Evolutionary conservation across 1,139 yeast genomes (phyloP).

Genomic region (Williopsis jadinii): DNA sequence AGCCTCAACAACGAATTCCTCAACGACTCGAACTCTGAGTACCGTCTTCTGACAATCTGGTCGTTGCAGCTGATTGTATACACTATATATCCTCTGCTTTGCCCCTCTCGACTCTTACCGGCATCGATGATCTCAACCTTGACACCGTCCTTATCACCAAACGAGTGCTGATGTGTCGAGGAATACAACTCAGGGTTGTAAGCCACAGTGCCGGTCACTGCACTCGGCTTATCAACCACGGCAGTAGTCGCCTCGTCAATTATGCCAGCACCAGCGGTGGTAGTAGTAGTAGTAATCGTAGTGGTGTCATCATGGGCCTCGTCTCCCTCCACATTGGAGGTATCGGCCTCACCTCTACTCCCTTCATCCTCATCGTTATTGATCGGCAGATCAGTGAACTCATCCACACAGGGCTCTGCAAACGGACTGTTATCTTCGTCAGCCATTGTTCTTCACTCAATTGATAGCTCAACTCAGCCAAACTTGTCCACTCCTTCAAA

Average conservation of each 20-base stretch:
- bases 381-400: conserved; percentile 21
- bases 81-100: conserved; percentile 60
- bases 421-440: conserved; percentile 53
- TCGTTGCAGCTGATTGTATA: conserved; percentile 67
- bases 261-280: too few species aligned
- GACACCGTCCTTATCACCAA: conserved; percentile 14
- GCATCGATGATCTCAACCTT: conserved; percentile 62
- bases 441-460: conserved; percentile 7
- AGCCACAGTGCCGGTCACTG: conserved; percentile 9
- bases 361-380: conserved; percentile 10
- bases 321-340: too few species aligned
- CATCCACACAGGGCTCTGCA: conserved; percentile 28
- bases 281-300: too few species aligned
- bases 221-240: too few species aligned
- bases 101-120: conserved; percentile 69
- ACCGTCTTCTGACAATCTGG: conserved; percentile 59
- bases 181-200: conserved; percentile 18
- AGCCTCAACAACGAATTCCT: conserved; percentile 56
- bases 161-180: conserved; percentile 12
- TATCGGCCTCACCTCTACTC: too few species aligned
- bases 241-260: too few species aligned
- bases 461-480: too few species aligned
- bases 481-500: too few species aligned
- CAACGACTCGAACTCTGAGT: conserved; percentile 78
- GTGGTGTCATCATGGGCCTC: too few species aligned